Base-by-base conservation (phyloP, 495 filamentous ascomycete species). In the Lepidopterella palustris region DNA sequence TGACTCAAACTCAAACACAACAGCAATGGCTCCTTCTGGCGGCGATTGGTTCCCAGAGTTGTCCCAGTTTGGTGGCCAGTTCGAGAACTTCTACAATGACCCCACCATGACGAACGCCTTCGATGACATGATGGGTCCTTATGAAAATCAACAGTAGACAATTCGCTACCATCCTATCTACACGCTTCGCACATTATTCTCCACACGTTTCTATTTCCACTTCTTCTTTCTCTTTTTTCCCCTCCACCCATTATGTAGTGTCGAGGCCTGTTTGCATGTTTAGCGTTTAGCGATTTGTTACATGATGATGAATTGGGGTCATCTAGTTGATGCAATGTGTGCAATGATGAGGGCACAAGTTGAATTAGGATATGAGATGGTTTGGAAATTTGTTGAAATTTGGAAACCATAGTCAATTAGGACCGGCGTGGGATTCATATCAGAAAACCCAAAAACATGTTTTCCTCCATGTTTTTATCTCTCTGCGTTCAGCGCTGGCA, bases 361-460 rank as follows among this genome's bases (percentile, higher is more conserved):
- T 24, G 3, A 21, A 24, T 50, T 50, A 27, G 25, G 25, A 23
- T 20, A 57, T 40, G 31, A 24, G 18, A 3, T 18, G 8, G 1
- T 21, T 42, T 23, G 20, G 35, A 21, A 26, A 21, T 27, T 57
- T 57, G 21, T 47, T 45, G 10, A 32, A 40, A 9, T 27, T 27
- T 58, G 47, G n/a, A n/a, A n/a, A n/a, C n/a, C n/a, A n/a, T n/a
- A n/a, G n/a, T n/a, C n/a, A n/a, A n/a, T n/a, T 31, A 53, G 51
- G 28, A 45, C 47, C 32, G 49, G 50, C 32, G 53, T 55, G 57
- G 50, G 57, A 61, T 57, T 26, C 52, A 52, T 52, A 65, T 42
- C 58, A 61, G 62, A 65, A 65, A 65, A 65, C 40, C 62, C 57
- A 56, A 65, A 65, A 65, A 65, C 60, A 50, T 61, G 53, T 20